These are phyloP conservation scores for Amanita molliuscula DNA, from an alignment of 768 basidiomycete genomes.

Conservation along the genomic window DNA sequence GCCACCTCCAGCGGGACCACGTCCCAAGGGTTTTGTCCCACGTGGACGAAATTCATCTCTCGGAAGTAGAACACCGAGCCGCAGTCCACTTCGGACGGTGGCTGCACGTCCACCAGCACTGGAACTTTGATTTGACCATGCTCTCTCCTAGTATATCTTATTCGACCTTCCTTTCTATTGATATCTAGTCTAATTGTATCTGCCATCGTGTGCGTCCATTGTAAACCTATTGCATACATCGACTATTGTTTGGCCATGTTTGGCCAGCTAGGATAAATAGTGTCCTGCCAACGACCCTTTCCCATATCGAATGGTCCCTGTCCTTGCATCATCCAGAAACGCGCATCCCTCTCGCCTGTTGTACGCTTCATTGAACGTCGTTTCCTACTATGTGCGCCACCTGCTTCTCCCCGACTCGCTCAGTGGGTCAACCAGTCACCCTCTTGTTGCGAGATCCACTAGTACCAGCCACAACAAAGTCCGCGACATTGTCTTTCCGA, in stretches of 20 bases:
- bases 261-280: not conserved
- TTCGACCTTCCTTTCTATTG: not conserved
- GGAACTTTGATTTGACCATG: not conserved
- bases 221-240: not conserved
- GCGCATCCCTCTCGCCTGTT: slow-evolving; percentile 33
- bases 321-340: slow-evolving; percentile 23
- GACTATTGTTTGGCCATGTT: too few relatives aligned
- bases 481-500: slow-evolving; percentile 27
- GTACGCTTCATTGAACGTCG: slow-evolving; percentile 31
- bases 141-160: not conserved
- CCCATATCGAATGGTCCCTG: slow-evolving; percentile 33
- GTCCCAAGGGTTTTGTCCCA: slow-evolving; percentile 3
- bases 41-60: not conserved
- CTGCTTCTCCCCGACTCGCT: slow-evolving; percentile 18
- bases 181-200: not conserved
- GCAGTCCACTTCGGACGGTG: not conserved
- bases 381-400: slow-evolving; percentile 33
- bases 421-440: not conserved
- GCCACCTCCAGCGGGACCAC: slow-evolving; percentile 3
- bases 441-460: slow-evolving; percentile 18
- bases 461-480: slow-evolving; percentile 16
- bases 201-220: not conserved
- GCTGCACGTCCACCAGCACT: not conserved
- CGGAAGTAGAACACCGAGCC: not conserved
- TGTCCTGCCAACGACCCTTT: not conserved